A percentile compares a stretch with the other conserved stretches of the same genome.
Evolutionary conservation across 805 yeast species (phyloP).

Genomic region (Sungouiella thailandica): DNA sequence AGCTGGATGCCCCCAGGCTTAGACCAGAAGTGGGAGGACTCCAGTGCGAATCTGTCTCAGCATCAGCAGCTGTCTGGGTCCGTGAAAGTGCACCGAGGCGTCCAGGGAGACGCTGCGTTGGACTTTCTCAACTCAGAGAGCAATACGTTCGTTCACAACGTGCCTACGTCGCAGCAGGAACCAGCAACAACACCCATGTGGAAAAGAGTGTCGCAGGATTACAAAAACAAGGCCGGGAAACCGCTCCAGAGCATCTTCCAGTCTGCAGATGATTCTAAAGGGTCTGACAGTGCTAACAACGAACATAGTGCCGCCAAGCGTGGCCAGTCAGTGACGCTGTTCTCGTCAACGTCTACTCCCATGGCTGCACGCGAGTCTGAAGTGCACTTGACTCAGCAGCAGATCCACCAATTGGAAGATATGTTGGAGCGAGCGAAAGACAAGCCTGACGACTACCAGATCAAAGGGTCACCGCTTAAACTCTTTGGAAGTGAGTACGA

Average conservation of each 20-base stretch:
- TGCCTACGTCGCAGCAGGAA: conserved; percentile 7
- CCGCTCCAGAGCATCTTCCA: conserved; percentile 29
- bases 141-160: conserved; percentile 32
- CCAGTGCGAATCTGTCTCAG: conserved; percentile 1
- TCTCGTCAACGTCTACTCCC: conserved; percentile 28
- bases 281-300: conserved; percentile 2
- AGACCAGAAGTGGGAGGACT: conserved; percentile 30
- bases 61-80: background rate
- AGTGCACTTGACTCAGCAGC: conserved; percentile 14
- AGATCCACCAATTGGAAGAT: conserved; percentile 19
- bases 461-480: conserved; percentile 35
- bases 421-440: conserved; percentile 20
- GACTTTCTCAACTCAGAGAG: conserved; percentile 17
- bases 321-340: conserved; percentile 16
- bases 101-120: conserved; percentile 3
- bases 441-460: conserved; percentile 14
- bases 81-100: background rate
- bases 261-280: conserved; percentile 15
- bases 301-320: conserved; percentile 16
- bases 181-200: conserved; percentile 26
- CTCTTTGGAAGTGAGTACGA: conserved; percentile 35
- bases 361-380: conserved; percentile 17
- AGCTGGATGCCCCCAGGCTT: conserved; percentile 41
- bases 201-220: conserved; percentile 28
- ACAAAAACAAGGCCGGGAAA: conserved; percentile 20